Evolutionary conservation across 2,329 filamentous ascomycete genomes (phyloP).

Genomic region (Aspergillus novoparasiticus): DNA sequence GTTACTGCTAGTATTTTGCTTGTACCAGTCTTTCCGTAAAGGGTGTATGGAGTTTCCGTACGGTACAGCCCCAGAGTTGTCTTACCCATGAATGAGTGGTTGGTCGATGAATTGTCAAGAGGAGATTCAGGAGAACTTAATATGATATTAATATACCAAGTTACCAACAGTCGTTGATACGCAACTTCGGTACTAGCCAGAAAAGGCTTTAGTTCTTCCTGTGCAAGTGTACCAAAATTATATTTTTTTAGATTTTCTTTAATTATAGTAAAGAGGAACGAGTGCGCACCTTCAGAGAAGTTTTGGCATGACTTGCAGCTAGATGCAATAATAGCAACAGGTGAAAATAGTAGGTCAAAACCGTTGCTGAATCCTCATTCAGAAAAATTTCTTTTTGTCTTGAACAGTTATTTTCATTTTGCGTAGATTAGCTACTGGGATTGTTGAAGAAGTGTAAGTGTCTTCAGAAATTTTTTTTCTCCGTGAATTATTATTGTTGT

Average conservation of each 20-base stretch:
- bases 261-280: neutral
- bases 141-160: conserved; percentile 1
- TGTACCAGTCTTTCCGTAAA: neutral
- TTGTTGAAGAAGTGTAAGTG: neutral
- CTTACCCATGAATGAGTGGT: conserved; percentile 8
- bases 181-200: neutral
- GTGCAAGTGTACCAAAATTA: neutral
- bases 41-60: neutral
- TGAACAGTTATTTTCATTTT: neutral
- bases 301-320: conserved; percentile 25
- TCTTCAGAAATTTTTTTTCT: neutral
- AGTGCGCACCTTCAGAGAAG: neutral
- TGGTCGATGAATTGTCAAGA: conserved; percentile 9
- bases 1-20: neutral
- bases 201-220: neutral
- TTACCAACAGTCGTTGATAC: neutral
- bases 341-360: neutral
- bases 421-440: neutral
- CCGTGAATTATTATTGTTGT: neutral
- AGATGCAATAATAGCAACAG: conserved; percentile 20
- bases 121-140: conserved; percentile 9
- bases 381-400: neutral
- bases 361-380: neutral
- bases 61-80: conserved; percentile 11
- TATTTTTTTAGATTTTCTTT: neutral